Base-by-base conservation (phyloP, 108 stramenopile species). In the Pseudonitzschia delicatissima region DNA sequence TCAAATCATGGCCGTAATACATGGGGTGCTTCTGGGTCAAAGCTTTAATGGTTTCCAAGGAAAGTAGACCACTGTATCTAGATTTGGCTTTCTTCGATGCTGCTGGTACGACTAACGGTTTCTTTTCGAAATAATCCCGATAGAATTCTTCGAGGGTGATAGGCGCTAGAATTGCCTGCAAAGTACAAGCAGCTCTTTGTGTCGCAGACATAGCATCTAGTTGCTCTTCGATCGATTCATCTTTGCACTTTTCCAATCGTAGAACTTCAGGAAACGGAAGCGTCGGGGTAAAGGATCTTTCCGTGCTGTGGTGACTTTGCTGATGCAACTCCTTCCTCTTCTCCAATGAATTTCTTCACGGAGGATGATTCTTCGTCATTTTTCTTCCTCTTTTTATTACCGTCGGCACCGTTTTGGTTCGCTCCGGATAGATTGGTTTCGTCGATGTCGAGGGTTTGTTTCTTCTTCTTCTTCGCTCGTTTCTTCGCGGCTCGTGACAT, bases 401-500 rank as follows among this genome's bases (percentile, higher is more conserved):
- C n/a, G 27, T 5, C n/a, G 5, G 26, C 4, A n/a, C 52, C 55
- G 28, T 68, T 62, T 32, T 62, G 57, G 32, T 69, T 68, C 42
- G 35, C 55, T 53, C 39, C 66, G 20, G 42, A 37, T 57, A 29
- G 63, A 45, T 61, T 71, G 33, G 32, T 25, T 31, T 70, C 23
- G 13, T 75, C 45, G 39, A 33, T 57, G 57, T 0, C 51, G 18
- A 57, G 71, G 34, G 39, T 5, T 61, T 67, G 63, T 74, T 84
- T 84, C 51, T 79, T 66, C 64, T 69, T 87, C 67, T 87, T 87
- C 75, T 87, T 90, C 60, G 86, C 86, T 18, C 89, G 77, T 64
- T 87, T 89, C 79, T 88, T 89, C 5, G 91, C 86, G n/a, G 91
- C 91, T 21, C 91, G 87, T 26, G 91, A 92, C 85, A 81, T 83